Evolutionary conservation across 2,329 filamentous ascomycete species (phyloP), one percentile per base, ranked within the genome.

Genomic region (Aspergillus fumigatiaffinis): DNA sequence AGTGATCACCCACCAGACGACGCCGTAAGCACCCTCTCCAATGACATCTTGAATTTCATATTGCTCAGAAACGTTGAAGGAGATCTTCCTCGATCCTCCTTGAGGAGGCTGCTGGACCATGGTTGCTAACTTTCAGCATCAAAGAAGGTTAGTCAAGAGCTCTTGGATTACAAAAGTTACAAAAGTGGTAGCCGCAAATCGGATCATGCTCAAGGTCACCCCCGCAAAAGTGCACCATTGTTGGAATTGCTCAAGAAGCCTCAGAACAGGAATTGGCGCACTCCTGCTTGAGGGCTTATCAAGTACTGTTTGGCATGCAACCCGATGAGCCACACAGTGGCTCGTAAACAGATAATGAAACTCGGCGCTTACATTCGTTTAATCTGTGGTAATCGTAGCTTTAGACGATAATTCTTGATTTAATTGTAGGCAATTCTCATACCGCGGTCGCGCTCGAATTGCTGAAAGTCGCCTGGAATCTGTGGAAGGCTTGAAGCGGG

Each of bases 1-100:
- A 23, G 20, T 35, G 14, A 4, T 42, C 44, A 79, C 89, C 75
- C 84, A 97, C 92, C 94, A 97, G 66, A 99, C 94, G 64, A 99
- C 93, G 76, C 94, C 94, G 72, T 99, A 99, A 64, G 94, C 94
- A 72, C 94, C 94, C 79, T 99, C 94, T 66, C 94, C 94, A 59
- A 99, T 95, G 51, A 99, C 94, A 87, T 99, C 94, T 76, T 97
- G 93, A 66, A 99, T 99, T 73, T 99, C 94, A 75, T 99, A 99
- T 77, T 99, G 94, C 77, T 99, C 94, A 71, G 92, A 97, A 62
- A 99, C 94, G 73, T 99, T 99, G 87, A 99, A 99, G 56, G 92
- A 97, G 76, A 99, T 99, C 85, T 97, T 99, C 74, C 94, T 80
- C 60, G 85, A 87, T 64, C 83, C 82, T 72, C 78, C 80, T 54